These are phyloP conservation scores for Knoxdaviesia proteae DNA, from an alignment of 2,329 filamentous ascomycete genomes.

Conservation along the genomic window DNA sequence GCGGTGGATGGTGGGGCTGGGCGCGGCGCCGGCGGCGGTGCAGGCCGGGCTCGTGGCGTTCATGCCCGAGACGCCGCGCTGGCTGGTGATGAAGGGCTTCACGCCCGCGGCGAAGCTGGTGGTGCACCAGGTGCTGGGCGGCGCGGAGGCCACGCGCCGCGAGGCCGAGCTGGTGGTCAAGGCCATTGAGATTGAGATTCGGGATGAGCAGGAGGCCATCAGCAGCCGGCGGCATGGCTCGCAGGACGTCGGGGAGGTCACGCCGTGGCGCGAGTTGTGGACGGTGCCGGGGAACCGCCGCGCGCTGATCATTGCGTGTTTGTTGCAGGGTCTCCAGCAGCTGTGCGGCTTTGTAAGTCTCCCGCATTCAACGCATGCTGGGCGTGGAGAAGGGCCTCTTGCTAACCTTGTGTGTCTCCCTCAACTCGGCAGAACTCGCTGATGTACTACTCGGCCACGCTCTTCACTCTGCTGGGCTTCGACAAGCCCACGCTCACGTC, in stretches of 20 bases:
- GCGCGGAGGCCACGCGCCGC: conserved; percentile 17
- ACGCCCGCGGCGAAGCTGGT: conserved; percentile 41
- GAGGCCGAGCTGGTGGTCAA: conserved; percentile 40
- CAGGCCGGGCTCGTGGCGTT: conserved; percentile 48
- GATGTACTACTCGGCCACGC: conserved; percentile 80
- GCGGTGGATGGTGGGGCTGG: conserved; percentile 83
- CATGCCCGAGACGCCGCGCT: conserved; percentile 79
- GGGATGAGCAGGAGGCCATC: conserved; percentile 40
- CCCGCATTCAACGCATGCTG: not conserved
- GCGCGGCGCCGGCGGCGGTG: conserved; percentile 51
- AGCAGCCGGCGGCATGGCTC: conserved; percentile 17
- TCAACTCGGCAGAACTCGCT: conserved; percentile 43
- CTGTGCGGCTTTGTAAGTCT: conserved; percentile 56
- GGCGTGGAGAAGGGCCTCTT: not conserved
- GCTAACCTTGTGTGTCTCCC: not conserved
- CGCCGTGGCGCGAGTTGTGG: conserved; percentile 31
- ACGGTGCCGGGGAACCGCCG: conserved; percentile 43
- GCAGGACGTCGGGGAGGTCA: conserved; percentile 4
- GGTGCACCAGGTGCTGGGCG: conserved; percentile 42
- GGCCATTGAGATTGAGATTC: conserved; percentile 53
- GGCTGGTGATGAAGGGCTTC: conserved; percentile 53
- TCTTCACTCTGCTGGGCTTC: conserved; percentile 62
- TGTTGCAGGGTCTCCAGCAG: conserved; percentile 74
- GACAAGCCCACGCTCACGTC: conserved; percentile 60
- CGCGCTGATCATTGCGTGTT: conserved; percentile 66